Evolutionary conservation across 495 filamentous ascomycete genomes (phyloP).

Genomic region (Aspergillus affinis): DNA sequence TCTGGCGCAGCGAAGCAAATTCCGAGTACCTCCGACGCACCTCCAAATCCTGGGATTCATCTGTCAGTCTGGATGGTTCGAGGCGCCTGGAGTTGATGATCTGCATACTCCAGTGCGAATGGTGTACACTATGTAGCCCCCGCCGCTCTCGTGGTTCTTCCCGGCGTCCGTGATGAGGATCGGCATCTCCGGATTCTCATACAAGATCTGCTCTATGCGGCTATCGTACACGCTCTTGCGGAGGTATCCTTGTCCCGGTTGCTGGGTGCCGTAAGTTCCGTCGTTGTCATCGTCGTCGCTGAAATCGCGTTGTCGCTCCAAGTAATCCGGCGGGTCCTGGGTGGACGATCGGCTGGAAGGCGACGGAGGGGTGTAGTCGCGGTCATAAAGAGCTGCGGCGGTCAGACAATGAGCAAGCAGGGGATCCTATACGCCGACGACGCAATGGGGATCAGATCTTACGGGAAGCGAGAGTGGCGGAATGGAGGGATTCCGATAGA

Average conservation of each 20-base stretch:
- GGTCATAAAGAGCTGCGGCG: slow-evolving; percentile 37
- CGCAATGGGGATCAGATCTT: slow-evolving; percentile 21
- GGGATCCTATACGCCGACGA: neutral
- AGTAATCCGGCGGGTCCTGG: slow-evolving; percentile 58
- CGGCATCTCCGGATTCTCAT: slow-evolving; percentile 85
- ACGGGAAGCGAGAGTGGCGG: slow-evolving; percentile 58
- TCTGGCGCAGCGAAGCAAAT: slow-evolving; percentile 88
- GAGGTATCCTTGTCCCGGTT: slow-evolving; percentile 38
- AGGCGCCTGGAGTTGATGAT: neutral
- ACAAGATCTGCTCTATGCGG: slow-evolving; percentile 92
- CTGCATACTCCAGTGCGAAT: slow-evolving; percentile 84
- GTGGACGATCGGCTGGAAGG: slow-evolving; percentile 44
- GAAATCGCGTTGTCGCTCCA: slow-evolving; percentile 54
- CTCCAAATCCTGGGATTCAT: slow-evolving; percentile 71
- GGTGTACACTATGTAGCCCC: slow-evolving; percentile 93
- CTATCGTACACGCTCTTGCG: slow-evolving; percentile 89
- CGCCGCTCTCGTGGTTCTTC: slow-evolving; percentile 88
- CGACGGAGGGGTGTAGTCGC: slow-evolving; percentile 49
- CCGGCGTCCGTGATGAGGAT: slow-evolving; percentile 92
- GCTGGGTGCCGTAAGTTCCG: slow-evolving; percentile 31
- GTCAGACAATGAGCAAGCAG: slow-evolving; percentile 18
- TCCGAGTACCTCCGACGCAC: slow-evolving; percentile 95
- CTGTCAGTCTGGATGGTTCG: slow-evolving; percentile 8
- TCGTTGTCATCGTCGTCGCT: slow-evolving; percentile 62
- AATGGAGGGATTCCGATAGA: slow-evolving; percentile 68